These are phyloP conservation scores for Claviceps sp. DNA, from an alignment of 2,329 filamentous ascomycete species.

Conservation along the genomic window DNA sequence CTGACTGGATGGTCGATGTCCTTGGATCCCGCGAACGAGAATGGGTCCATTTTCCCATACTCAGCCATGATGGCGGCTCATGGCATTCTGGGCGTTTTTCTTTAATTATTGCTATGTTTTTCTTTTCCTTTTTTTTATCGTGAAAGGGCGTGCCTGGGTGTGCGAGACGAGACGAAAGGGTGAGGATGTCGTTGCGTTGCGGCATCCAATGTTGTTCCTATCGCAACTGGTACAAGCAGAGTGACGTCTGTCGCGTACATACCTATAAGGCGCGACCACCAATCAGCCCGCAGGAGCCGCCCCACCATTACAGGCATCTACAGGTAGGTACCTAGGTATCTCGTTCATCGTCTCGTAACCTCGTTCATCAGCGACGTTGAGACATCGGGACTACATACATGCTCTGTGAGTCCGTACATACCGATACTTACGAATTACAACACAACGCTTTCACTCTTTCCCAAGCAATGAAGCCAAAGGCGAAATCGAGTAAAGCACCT, in stretches of 20 bases:
- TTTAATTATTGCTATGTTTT: no score
- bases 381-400: no score
- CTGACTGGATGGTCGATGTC: conserved; percentile 62
- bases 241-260: neutral
- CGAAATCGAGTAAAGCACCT: no score
- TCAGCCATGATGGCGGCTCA: conserved; percentile 21
- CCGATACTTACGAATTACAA: no score
- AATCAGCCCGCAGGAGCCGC: neutral
- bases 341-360: no score
- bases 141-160: neutral
- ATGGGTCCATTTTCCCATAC: conserved; percentile 66
- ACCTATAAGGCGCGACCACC: neutral
- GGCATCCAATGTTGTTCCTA: neutral
- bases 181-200: neutral
- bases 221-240: neutral
- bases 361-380: neutral
- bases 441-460: no score
- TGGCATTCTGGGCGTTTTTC: conserved; percentile 12
- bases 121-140: no score
- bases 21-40: conserved; percentile 86
- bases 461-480: no score
- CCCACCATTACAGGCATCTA: no score
- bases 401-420: no score
- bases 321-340: no score
- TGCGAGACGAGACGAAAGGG: neutral